Percentiles rank a stretch among this genome's conserved stretches.
phyloP scores from a whole-genome alignment of 2,329 filamentous ascomycete genomes.

The Parastagonospora avenae region DNA sequence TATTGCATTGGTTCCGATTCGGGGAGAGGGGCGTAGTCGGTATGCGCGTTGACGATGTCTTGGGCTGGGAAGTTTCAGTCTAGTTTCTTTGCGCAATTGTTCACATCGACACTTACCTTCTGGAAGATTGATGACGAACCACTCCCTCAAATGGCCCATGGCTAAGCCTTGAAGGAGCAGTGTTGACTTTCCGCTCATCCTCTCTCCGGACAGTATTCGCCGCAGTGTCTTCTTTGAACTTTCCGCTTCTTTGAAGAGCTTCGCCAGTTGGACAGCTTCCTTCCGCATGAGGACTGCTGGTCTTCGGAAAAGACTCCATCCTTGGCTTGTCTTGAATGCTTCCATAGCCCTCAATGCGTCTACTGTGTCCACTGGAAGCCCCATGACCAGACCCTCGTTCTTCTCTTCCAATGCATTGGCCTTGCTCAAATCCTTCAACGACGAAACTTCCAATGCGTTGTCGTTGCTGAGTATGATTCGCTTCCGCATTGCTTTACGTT shows the following conservation, averaged over 20 bases:
- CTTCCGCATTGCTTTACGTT: constrained; percentile 86
- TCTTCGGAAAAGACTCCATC: constrained; percentile 82
- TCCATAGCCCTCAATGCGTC: constrained; percentile 83
- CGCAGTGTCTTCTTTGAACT: constrained; percentile 63
- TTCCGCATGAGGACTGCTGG: constrained; percentile 79
- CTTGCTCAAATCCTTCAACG: constrained; percentile 67
- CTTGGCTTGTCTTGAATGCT: constrained; percentile 89
- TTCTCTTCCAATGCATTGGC: constrained; percentile 48
- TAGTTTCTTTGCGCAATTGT: constrained; percentile 12
- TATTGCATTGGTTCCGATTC: constrained; percentile 63
- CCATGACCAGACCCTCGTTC: constrained; percentile 69
- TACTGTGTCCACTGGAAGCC: constrained; percentile 70
- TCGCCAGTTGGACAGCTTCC: constrained; percentile 76
- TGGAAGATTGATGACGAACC: constrained; percentile 87
- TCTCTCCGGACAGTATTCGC: constrained; percentile 74
- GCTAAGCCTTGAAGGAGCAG: constrained; percentile 82
- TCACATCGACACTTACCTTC: constrained; percentile 68
- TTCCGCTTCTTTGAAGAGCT: constrained; percentile 56
- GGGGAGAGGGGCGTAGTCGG: constrained; percentile 75
- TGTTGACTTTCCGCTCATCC: constrained; percentile 83
- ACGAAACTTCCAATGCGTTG: constrained; percentile 80
- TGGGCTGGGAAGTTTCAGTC: constrained; percentile 61
- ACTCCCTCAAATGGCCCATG: constrained; percentile 79
- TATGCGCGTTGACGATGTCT: constrained; percentile 79
- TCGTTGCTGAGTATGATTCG: constrained; percentile 91